Base-by-base conservation (phyloP, 345 rosid genomes). In the Linum tenue region DNA sequence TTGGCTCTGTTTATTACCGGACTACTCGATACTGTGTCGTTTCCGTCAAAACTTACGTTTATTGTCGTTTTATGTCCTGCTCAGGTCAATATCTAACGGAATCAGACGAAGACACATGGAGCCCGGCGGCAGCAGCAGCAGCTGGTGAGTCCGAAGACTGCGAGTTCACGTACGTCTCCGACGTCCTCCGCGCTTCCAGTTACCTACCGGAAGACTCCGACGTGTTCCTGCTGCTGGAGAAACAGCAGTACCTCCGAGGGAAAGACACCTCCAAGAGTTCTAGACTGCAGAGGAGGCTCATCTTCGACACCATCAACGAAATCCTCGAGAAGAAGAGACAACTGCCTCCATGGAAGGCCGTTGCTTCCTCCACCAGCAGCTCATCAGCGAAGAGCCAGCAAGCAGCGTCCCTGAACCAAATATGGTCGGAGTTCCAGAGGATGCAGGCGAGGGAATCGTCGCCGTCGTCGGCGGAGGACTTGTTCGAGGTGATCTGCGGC, bases 141-240 rank as follows among this genome's bases (percentile, higher is more conserved):
- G 84, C 76, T 44, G 81, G 75, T n/a, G 64, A 70, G 65, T 61
- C 77, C 3, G 81, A 72, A 7, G 85, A 84, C 1, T 59, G 73
- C n/a, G 95, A 94, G 68, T 84, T 84, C 61, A 39, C 66, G 38
- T 94, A 94, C 84, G 78, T 94, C 67, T 84, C 91, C 1, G 89
- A 85, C 64, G 73, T 94, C 69, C 73, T 94, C 67, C 67, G 79
- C 55, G 91, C 92, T n/a, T 76, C 78, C 7, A 72, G 78, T 70
- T 81, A 69, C 76, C 63, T 85, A 14, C 85, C 88, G 0, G 82
- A 80, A 37, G 91, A 85, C 35, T 66, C 85, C 0, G 88, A 84
- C 69, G 61, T 82, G n/a, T 88, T 85, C 78, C 59, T 72, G 1
- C 60, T 84, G 12, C 88, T 94, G 3, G 99, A 94, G 77, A 85